phyloP scores from a whole-genome alignment of 1,284 basidiomycete genomes.

The Apiotrichum gamsii region DNA sequence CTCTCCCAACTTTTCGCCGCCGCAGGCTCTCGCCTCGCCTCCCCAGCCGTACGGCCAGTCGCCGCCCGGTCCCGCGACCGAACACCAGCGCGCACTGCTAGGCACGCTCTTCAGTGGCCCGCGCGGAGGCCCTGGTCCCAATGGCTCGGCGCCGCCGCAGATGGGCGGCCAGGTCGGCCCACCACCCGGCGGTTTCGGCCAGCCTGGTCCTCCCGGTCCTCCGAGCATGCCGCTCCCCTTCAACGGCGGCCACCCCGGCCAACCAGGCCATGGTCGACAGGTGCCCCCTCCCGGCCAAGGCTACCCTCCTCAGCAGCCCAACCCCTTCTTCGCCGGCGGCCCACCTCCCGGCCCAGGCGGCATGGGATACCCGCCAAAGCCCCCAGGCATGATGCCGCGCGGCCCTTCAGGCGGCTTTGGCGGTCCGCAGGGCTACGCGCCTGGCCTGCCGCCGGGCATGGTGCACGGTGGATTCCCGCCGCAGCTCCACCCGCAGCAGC shows the following conservation, averaged over 20 bases:
- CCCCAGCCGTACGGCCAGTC: not conserved
- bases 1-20: not conserved
- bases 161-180: too few relatives aligned
- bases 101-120: slow-evolving; percentile 13
- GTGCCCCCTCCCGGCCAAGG: not conserved
- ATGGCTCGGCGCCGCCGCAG: too few relatives aligned
- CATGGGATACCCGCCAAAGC: not conserved
- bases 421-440: not conserved
- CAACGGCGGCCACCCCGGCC: too few relatives aligned
- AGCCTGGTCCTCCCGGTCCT: not conserved
- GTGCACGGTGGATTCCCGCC: not conserved
- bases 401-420: too few relatives aligned
- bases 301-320: not conserved
- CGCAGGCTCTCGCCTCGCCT: not conserved
- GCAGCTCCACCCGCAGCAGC: not conserved
- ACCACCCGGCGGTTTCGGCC: not conserved
- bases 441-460: not conserved
- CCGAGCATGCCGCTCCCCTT: not conserved
- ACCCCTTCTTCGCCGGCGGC: not conserved
- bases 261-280: too few relatives aligned
- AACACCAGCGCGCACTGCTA: slow-evolving; percentile 13
- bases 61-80: not conserved
- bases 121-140: too few relatives aligned
- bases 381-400: not conserved
- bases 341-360: not conserved